Base-by-base conservation (phyloP, 1,139 yeast species). In the Saccharomyces hybrid region DNA sequence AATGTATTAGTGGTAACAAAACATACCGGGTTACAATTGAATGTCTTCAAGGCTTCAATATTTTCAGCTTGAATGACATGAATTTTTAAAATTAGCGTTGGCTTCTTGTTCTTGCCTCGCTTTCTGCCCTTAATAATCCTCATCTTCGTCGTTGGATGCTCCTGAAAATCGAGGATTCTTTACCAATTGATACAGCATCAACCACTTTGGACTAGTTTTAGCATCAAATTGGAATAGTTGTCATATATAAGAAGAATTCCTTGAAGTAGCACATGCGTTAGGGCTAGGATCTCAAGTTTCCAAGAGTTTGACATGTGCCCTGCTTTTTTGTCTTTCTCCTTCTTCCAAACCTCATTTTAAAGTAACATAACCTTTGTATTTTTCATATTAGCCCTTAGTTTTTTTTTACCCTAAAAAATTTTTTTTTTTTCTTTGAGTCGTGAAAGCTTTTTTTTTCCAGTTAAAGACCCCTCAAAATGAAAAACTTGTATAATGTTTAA, bases 21-120 rank as follows among this genome's bases (percentile, higher is more conserved):
- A 52, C 70, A 67, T 2, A 67, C 56, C 1, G 70, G 68, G 53
- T 63, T 63, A 51, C 70, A 67, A 13, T 62, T 57, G 32, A 66
- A 65, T 11, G 57, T 59, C n/a, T 62, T 56, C 11, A 67, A 55
- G 8, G 61, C 44, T 25, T 62, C 67, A 11, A 66, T 52, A 32
- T 63, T 59, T 47, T 56, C 56, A 13, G 64, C 63, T 30, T 60
- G 62, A 1, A 63, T 52, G n/a, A 65, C 63, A 26, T 59, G 56
- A 7, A 65, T 62, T 42, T 57, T 59, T 51, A 68, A 51, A 9
- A 59, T 49, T 46, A 66, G 48, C n/a, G 54, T 50, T 28, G 59
- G 54, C n/a, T 56, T 54, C 48, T 52, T 54, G 30, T 53, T 48
- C 41, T 54, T 54, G 48, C 54, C 55, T 51, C 50, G 59, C 51